Conservation (phyloP, 371 early-diverging fungal species). For the Mortierella sp. region DNA sequence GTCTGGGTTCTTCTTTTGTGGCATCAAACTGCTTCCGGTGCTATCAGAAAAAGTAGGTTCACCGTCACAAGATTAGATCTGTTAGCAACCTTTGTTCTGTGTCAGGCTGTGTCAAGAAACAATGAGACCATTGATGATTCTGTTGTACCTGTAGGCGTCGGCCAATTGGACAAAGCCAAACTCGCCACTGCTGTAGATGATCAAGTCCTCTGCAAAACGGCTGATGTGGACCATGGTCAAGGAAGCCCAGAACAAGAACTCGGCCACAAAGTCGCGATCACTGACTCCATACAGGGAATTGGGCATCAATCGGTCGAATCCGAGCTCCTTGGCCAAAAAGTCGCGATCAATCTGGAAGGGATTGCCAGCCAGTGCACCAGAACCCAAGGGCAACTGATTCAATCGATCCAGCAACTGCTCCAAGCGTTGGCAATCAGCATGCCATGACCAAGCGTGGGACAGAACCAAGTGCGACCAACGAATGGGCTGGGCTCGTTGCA, state of each 20-base stretch:
- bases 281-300: slow-evolving; percentile 92
- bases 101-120: not conserved
- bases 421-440: slow-evolving; percentile 88
- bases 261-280: slow-evolving; percentile 97
- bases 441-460: slow-evolving; percentile 89
- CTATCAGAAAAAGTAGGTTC: slow-evolving; percentile 53
- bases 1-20: slow-evolving; percentile 99
- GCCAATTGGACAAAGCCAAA: slow-evolving; percentile 94
- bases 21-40: slow-evolving; percentile 98
- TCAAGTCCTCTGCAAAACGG: slow-evolving; percentile 94
- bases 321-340: slow-evolving; percentile 86
- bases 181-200: slow-evolving; percentile 91
- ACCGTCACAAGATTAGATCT: slow-evolving; percentile 14
- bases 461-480: slow-evolving; percentile 95
- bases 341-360: slow-evolving; percentile 94
- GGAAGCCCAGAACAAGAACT: slow-evolving; percentile 92
- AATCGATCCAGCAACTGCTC: slow-evolving; percentile 82
- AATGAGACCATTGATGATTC: not conserved
- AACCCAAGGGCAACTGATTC: slow-evolving; percentile 90
- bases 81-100: not conserved
- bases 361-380: slow-evolving; percentile 97
- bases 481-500: slow-evolving; percentile 98
- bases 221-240: slow-evolving; percentile 92
- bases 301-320: slow-evolving; percentile 83
- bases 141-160: slow-evolving; percentile 92